phyloP scores from a whole-genome alignment of 1,284 basidiomycete species.

The Sanguinoderma infundibulare region DNA sequence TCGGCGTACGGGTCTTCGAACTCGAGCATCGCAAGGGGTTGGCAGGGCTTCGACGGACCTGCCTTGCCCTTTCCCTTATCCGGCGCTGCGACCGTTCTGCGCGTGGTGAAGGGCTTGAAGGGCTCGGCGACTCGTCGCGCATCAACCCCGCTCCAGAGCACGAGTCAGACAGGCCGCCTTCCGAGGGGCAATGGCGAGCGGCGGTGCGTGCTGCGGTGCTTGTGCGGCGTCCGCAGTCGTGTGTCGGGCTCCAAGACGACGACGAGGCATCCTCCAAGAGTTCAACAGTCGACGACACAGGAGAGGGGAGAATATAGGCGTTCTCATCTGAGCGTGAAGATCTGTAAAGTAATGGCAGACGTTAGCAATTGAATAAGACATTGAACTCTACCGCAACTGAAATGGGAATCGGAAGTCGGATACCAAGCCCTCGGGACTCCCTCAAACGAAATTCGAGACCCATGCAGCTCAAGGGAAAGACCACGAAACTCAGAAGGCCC shows the following conservation, averaged over 20 bases:
- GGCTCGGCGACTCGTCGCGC: slow-evolving; percentile 17
- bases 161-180: slow-evolving; percentile 12
- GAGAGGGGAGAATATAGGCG: too few species aligned
- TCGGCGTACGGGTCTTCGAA: slow-evolving; percentile 8
- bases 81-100: background rate
- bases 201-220: slow-evolving; percentile 25
- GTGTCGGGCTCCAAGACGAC: slow-evolving; percentile 19
- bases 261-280: slow-evolving; percentile 12
- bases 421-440: too few species aligned
- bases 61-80: background rate
- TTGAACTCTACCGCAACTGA: too few species aligned
- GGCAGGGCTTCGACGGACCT: slow-evolving; percentile 9
- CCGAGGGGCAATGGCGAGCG: slow-evolving; percentile 25
- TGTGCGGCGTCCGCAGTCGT: slow-evolving; percentile 28
- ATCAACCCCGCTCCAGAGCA: slow-evolving; percentile 14
- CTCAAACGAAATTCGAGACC: too few species aligned
- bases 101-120: slow-evolving; percentile 17
- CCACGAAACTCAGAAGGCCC: too few species aligned
- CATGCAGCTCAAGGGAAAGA: too few species aligned
- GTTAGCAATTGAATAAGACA: too few species aligned
- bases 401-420: too few species aligned
- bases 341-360: too few species aligned
- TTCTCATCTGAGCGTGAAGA: too few species aligned
- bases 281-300: too few species aligned
- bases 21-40: slow-evolving; percentile 19